Evolutionary conservation across 352 stramenopile species (phyloP), one percentile per base, ranked within the genome.

Genomic region (Phytopythium oedochilum): DNA sequence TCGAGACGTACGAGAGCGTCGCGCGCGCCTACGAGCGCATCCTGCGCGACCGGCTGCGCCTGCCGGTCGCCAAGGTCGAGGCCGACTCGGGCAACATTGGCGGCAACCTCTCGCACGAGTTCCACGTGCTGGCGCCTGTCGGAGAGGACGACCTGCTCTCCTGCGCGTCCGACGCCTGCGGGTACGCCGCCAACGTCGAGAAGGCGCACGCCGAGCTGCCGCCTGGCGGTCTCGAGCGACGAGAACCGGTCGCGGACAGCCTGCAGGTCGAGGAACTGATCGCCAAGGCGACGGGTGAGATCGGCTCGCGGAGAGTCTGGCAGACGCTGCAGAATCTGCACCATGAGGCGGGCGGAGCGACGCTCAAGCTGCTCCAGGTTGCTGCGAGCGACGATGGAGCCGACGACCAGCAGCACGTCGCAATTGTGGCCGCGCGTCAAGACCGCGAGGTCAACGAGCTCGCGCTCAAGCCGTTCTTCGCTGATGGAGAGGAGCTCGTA

Each of bases 141-240:
- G 88, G 88, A 10, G 88, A 96, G 70, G 88, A 96, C 53, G 75
- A 71, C 1, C 69, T 96, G 57, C 60, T 96, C 12, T 86, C 76
- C 0, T 96, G 86, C 42, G 68, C 60, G 17, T 73, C 70, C 0
- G 18, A 60, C 0, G 18, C 40, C 0, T 95, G 88, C 40, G 70
- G 78, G 49, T 96, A 94, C 46, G 81, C 81, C 5, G 88, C 88
- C n/a, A 96, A 96, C 57, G 78, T 92, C 6, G 88, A 96, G 64
- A 93, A 94, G 52, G 84, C 83, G 2, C 58, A 86, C 35, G 79
- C 81, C 1, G 23, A 51, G 7, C 55, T 88, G 40, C 60, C 60
- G 3, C 25, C n/a, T 22, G 51, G 17, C 9, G 36, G 36, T 5
- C 3, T 15, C 22, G 25, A 31, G 31, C 31, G 18, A 4, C 22